Evolutionary conservation across 768 basidiomycete genomes (phyloP), one percentile per base, ranked within the genome.

Genomic region (Auricularia heimuer): DNA sequence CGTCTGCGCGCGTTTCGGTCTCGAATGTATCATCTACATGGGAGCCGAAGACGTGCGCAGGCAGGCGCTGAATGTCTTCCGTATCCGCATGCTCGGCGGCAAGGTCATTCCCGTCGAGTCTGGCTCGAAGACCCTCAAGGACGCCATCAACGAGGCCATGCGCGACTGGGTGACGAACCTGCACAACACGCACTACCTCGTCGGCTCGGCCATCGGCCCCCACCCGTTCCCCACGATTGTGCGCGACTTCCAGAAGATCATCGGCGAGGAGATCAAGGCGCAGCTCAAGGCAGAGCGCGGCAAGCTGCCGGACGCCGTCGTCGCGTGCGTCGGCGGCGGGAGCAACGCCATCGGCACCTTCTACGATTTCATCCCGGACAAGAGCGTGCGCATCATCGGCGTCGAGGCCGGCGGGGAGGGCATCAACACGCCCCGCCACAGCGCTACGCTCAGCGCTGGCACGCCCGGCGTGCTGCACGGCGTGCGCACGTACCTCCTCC

Each of bases 161-260:
- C 87, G 97, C 54, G 95, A 98, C 76, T 98, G 97, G 97, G 97
- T 98, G 11, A 94, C 95, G 36, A 95, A 98, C 74, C 83, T 99
- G 37, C 80, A 92, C 12, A 92, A 80, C 4, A 98, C 96, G 1
- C 94, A 98, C 77, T 99, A 98, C 77, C 85, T 98, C 68, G 92
- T 99, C 67, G 97, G 97, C 36, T 98, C 95, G 16, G 93, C 87
- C 54, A 98, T 99, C 69, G 97, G 97, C 16, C 97, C 97, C 3
- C 95, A 98, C 75, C 97, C 97, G 2, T 98, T 99, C 86, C 97
- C 97, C 1, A 98, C 97, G 24, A 92, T 99, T 65, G 97, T 99
- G 54, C 89, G 97, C 60, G 97, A 99, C 76, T 98, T 95, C 84
- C 97, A 99, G 73, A 87, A 88, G 69, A 84, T 98, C 44, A 99